Conservation (phyloP, 139 green algal genomes). For the Mesotaenium endlicherianum region DNA sequence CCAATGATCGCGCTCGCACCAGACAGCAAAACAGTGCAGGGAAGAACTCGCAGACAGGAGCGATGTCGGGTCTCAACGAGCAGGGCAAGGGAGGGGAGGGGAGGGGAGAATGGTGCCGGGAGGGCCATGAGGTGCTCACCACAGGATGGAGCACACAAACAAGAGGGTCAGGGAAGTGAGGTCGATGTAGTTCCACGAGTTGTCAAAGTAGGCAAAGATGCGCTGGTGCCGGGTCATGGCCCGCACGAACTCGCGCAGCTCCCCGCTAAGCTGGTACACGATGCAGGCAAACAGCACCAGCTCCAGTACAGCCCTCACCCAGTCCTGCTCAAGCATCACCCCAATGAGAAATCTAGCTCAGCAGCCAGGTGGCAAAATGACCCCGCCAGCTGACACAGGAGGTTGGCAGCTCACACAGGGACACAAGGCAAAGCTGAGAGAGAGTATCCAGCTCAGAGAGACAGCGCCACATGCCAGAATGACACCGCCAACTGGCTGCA, state of each 20-base stretch:
- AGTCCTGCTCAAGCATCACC: conserved; percentile 1
- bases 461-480: too few relatives aligned
- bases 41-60: too few relatives aligned
- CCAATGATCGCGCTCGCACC: too few relatives aligned
- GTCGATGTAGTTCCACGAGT: conserved; percentile 72
- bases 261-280: conserved; percentile 28
- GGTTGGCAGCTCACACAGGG: too few relatives aligned
- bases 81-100: too few relatives aligned
- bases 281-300: conserved; percentile 65
- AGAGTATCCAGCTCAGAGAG: too few relatives aligned
- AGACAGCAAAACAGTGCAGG: too few relatives aligned
- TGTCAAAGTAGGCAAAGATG: conserved; percentile 56
- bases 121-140: too few relatives aligned
- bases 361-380: neutral
- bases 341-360: conserved; percentile 58
- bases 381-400: neutral
- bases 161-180: conserved; percentile 71
- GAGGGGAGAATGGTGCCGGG: too few relatives aligned
- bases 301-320: conserved; percentile 61
- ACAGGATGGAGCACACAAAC: conserved; percentile 58
- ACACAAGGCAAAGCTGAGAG: too few relatives aligned
- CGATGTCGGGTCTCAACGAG: too few relatives aligned
- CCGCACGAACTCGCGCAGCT: conserved; percentile 13
- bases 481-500: too few relatives aligned
- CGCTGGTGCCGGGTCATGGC: neutral